A percentile compares a stretch with the other conserved stretches of the same genome.
These are phyloP conservation scores for Tolypocladium nubicola DNA, from an alignment of 2,329 filamentous ascomycete species.

Conservation along the genomic window DNA sequence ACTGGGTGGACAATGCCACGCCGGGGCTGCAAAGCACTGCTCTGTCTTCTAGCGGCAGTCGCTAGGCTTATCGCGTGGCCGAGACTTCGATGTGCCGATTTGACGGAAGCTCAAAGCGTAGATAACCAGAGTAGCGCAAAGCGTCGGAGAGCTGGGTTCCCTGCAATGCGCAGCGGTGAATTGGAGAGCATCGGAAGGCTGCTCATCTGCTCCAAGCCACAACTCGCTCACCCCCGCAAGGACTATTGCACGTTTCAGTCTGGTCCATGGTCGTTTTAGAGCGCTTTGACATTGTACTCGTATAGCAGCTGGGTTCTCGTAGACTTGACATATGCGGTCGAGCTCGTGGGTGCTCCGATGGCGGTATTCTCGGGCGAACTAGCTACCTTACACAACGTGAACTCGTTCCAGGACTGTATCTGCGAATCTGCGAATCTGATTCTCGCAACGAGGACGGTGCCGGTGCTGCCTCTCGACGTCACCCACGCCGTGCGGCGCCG, in stretches of 20 bases:
- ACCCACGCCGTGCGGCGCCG: background rate
- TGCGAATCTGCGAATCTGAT: background rate
- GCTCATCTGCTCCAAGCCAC: too few species aligned
- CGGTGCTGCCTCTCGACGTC: background rate
- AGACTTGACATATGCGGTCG: too few species aligned
- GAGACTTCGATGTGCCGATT: background rate
- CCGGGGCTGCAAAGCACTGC: background rate
- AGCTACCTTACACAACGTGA: background rate
- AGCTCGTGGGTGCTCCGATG: too few species aligned
- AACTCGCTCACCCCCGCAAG: too few species aligned
- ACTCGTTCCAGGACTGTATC: background rate
- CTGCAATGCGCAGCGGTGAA: too few species aligned
- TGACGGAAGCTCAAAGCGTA: background rate
- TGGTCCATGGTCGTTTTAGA: too few species aligned
- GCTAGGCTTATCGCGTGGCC: background rate
- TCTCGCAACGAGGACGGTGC: background rate
- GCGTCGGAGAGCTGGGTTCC: too few species aligned
- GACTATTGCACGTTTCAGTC: too few species aligned
- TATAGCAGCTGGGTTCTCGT: too few species aligned
- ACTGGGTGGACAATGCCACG: background rate
- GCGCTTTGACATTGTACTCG: too few species aligned
- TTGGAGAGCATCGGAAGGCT: background rate
- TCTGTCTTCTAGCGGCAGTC: background rate
- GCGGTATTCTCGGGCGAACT: too few species aligned
- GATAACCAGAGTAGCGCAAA: background rate